phyloP scores from a whole-genome alignment of 768 basidiomycete species.

The Mycena leptocephala region DNA sequence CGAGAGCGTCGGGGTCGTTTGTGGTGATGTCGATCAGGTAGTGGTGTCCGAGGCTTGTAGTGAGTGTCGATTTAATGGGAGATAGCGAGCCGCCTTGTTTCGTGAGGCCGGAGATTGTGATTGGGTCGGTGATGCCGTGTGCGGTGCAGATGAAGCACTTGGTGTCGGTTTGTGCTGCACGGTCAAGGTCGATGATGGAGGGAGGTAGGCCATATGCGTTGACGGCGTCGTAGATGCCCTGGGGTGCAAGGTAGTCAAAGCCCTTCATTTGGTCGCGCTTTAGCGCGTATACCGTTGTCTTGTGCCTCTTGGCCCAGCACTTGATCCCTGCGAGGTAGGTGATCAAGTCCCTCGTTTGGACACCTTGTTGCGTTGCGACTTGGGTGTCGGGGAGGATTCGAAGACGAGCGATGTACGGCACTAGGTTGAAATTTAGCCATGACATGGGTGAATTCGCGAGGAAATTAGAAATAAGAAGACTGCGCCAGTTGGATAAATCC shows the following conservation, averaged over 20 bases:
- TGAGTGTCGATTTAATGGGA: slow-evolving; percentile 42
- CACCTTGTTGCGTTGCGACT: slow-evolving; percentile 35
- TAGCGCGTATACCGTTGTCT: too few relatives aligned
- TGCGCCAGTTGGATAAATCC: slow-evolving; percentile 34
- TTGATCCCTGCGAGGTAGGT: slow-evolving; percentile 32
- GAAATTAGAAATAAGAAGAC: slow-evolving; percentile 34
- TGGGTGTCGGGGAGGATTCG: slow-evolving; percentile 40
- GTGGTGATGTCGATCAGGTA: slow-evolving; percentile 30
- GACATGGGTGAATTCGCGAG: slow-evolving; percentile 33
- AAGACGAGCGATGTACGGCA: slow-evolving; percentile 30
- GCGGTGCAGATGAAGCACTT: slow-evolving; percentile 33
- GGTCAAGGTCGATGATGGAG: slow-evolving; percentile 35
- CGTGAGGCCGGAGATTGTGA: slow-evolving; percentile 40
- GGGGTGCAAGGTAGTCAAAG: slow-evolving; percentile 38
- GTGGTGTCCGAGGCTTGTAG: slow-evolving; percentile 37
- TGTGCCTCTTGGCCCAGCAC: slow-evolving; percentile 28
- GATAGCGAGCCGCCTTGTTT: slow-evolving; percentile 45
- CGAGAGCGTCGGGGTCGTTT: background rate
- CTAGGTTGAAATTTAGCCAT: slow-evolving; percentile 36
- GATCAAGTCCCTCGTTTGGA: slow-evolving; percentile 36
- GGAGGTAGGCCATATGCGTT: slow-evolving; percentile 34
- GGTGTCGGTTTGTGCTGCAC: slow-evolving; percentile 33
- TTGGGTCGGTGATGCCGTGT: slow-evolving; percentile 35
- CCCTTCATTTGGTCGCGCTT: too few relatives aligned
- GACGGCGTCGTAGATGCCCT: slow-evolving; percentile 43